Base-by-base conservation (phyloP, 371 early-diverging fungal genomes). In the Choanephora cucurbitarum region DNA sequence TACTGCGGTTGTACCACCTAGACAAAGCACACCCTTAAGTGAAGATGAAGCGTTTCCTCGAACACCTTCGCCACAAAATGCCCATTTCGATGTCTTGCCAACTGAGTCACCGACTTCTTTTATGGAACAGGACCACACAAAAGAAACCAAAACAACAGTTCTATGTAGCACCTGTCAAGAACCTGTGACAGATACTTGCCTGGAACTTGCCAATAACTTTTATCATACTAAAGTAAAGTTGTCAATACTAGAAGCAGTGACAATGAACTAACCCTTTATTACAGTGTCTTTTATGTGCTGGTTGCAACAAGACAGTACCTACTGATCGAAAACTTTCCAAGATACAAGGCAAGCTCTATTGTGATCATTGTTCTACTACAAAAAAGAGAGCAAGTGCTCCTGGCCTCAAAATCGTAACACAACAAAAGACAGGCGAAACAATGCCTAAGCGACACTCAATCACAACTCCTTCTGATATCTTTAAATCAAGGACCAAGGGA, bases 271-370 rank as follows among this genome's bases (percentile, higher is more conserved):
- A n/a, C n/a, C n/a, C 28, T 19, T 32, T 13, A 9, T 39, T 43
- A n/a, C 46, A 67, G 67, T 88, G 88, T 62, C 87, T 88, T 50
- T 64, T 73, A 37, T 67, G 67, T 52, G 56, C 62, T n/a, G 59
- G 60, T 0, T 67, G 67, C 39, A 53, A 67, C 37, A 52, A 52
- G 19, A 80, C 79, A 1, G 79, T 88, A 19, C 76, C 77, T 1
- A 77, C 84, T 1, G 72, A 80, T 3, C 77, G 75, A 48, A 78
- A 78, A 17, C 80, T 88, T 53, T 79, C 71, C 32, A 85, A 84
- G 44, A 72, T 72, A 10, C 66, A 78, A n/a, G 73, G 76, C 1
- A 67, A 64, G 0, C 79, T 83, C 0, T 86, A 84, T 49, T 88
- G 88, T 51, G 86, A 85, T 21, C 43, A 63, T 22, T 88, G 88